phyloP scores from a whole-genome alignment of 2,329 filamentous ascomycete species.

The Clarireedia hainanense region DNA sequence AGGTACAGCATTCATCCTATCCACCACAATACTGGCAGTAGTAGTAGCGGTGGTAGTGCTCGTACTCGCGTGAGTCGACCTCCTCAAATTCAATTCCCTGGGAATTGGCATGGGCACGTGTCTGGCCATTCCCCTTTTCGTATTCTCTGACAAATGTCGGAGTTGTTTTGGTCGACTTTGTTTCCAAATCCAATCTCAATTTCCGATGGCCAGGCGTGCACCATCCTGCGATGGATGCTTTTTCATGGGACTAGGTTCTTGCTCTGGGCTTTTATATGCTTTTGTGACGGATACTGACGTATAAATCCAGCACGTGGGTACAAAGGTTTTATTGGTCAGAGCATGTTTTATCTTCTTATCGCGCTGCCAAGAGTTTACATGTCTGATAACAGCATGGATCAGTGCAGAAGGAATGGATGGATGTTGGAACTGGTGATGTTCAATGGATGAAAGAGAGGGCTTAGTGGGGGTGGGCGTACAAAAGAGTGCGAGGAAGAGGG shows the following conservation, averaged over 20 bases:
- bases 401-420: too few relatives aligned
- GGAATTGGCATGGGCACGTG: slow-evolving; percentile 3
- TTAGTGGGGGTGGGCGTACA: too few relatives aligned
- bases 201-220: too few relatives aligned
- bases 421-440: too few relatives aligned
- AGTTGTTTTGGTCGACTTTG: neutral
- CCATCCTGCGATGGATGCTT: too few relatives aligned
- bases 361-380: neutral
- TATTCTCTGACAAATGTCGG: neutral
- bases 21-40: slow-evolving; percentile 32
- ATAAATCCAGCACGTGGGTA: neutral
- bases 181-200: neutral
- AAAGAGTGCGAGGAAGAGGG: too few relatives aligned
- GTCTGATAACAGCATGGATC: neutral
- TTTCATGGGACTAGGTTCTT: neutral
- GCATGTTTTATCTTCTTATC: neutral
- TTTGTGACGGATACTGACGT: neutral
- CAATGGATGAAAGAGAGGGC: too few relatives aligned
- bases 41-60: neutral
- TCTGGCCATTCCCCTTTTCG: slow-evolving; percentile 4
- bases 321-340: neutral
- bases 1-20: slow-evolving; percentile 48
- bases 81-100: slow-evolving; percentile 1
- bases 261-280: neutral
- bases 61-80: neutral